Evolutionary conservation across 1,284 basidiomycete genomes (phyloP), one percentile per base, ranked within the genome.

Genomic region (Cryptococcus floricola): DNA sequence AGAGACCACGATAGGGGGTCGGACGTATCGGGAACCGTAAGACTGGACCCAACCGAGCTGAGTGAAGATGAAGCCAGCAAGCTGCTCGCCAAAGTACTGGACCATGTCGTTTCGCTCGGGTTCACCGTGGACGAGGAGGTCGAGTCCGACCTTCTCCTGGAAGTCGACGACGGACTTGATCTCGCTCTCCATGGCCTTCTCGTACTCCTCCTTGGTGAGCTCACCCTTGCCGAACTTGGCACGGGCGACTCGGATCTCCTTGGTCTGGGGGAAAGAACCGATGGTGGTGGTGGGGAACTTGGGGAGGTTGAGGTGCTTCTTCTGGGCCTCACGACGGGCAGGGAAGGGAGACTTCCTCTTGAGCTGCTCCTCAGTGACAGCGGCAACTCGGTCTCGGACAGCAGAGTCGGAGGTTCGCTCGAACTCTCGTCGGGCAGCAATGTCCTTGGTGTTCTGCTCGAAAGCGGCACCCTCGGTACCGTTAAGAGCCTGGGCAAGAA

Each of bases 41-140:
- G 91, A 96, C 82, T 99, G 96, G 41, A 99, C 96, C 96, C 96
- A 99, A 57, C 86, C 96, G 71, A 97, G 94, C 81, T 98, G 91
- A 54, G 73, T 75, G 71, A 75, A 75, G 79, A 90, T 91, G 77
- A 98, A 98, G 68, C 96, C 96, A 62, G 86, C 83, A 68, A 99
- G 83, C 74, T 87, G 90, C 81, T 99, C 96, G 73, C 96, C 96
- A 71, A 98, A 99, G 87, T 99, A 99, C 81, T 97, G 92, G 60
- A 97, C 91, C 94, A 97, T 97, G 84, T 98, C 94, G 80, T 97
- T 97, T 73, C 94, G 87, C 83, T 98, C 94, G 56, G 96, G 90
- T 81, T 99, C 96, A 74, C 96, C 96, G 81, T 99, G 96, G 66
- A 99, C 96, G 70, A 98, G 85, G 61, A 99, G 85, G 80, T 99